Conservation (phyloP, 495 filamentous ascomycete species). For the Haplographium delicatum region DNA sequence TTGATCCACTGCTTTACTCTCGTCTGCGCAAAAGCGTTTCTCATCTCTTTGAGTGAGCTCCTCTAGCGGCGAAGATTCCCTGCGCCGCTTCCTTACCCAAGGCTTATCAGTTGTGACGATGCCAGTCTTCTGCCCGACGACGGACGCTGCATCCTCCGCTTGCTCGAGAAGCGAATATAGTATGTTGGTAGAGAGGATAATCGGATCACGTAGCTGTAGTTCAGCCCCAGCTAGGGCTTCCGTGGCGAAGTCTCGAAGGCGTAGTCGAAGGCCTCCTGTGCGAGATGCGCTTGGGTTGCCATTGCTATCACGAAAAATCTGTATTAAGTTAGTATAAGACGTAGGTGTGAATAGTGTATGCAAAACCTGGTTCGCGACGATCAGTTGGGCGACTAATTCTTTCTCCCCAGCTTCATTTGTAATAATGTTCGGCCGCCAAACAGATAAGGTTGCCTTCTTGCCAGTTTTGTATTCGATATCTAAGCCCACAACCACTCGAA, state of each 20-base stretch:
- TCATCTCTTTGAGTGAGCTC: conserved; percentile 3
- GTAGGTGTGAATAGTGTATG: background rate
- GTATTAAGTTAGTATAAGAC: background rate
- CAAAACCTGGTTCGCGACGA: conserved; percentile 3
- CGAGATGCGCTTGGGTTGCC: conserved; percentile 1
- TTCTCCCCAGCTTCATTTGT: conserved; percentile 7
- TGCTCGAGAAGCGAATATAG: conserved; percentile 3
- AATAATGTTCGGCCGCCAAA: conserved; percentile 7
- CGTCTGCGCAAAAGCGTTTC: conserved; percentile 4
- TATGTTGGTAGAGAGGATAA: conserved; percentile 1
- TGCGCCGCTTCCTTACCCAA: conserved; percentile 2
- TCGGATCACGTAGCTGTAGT: background rate
- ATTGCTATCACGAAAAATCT: conserved; percentile 6
- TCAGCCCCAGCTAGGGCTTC: background rate
- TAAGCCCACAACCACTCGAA: conserved; percentile 13
- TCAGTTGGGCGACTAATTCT: background rate
- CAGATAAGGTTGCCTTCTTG: conserved; percentile 4
- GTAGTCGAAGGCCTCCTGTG: conserved; percentile 1
- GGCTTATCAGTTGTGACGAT: conserved; percentile 2
- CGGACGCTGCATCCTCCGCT: conserved; percentile 3
- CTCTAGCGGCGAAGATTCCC: conserved; percentile 3
- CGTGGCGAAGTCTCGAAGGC: conserved; percentile 6
- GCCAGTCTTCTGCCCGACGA: conserved; percentile 6
- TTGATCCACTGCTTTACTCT: conserved; percentile 2
- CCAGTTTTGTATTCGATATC: conserved; percentile 12